These are phyloP conservation scores for Nicotiana benthamiana DNA, from an alignment of 257 asterid species.

Conservation along the genomic window DNA sequence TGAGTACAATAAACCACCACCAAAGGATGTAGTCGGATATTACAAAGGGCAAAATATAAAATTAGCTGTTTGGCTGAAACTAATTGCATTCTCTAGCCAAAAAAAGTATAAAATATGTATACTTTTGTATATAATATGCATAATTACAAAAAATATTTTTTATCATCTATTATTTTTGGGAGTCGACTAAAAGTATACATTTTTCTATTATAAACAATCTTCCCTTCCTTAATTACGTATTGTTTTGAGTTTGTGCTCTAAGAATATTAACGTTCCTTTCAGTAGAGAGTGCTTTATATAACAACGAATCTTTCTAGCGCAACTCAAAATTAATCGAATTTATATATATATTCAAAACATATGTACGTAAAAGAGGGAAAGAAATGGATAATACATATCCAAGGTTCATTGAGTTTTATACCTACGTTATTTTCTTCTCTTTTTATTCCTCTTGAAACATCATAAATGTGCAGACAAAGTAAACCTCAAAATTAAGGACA, in stretches of 20 bases:
- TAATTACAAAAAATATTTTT: too few species aligned
- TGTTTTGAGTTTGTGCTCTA: neutral
- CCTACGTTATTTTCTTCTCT: neutral
- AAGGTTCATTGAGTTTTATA: too few species aligned
- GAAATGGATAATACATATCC: too few species aligned
- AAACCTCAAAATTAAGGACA: neutral
- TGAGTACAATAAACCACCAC: neutral
- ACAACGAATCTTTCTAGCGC: neutral
- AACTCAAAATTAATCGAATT: neutral
- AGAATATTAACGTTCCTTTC: neutral
- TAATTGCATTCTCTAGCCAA: too few species aligned
- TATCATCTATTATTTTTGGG: too few species aligned
- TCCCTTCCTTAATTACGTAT: neutral
- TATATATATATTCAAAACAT: too few species aligned
- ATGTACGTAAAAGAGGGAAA: too few species aligned
- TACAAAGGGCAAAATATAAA: neutral
- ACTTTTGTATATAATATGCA: too few species aligned
- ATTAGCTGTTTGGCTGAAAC: too few species aligned
- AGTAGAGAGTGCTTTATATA: neutral
- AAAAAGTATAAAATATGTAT: too few species aligned
- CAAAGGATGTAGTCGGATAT: neutral
- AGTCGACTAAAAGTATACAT: too few species aligned
- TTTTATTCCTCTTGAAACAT: neutral
- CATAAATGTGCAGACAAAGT: neutral
- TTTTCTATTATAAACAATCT: too few species aligned